Conservation (phyloP, 139 green algal species). For the Pleodorina starrii region DNA sequence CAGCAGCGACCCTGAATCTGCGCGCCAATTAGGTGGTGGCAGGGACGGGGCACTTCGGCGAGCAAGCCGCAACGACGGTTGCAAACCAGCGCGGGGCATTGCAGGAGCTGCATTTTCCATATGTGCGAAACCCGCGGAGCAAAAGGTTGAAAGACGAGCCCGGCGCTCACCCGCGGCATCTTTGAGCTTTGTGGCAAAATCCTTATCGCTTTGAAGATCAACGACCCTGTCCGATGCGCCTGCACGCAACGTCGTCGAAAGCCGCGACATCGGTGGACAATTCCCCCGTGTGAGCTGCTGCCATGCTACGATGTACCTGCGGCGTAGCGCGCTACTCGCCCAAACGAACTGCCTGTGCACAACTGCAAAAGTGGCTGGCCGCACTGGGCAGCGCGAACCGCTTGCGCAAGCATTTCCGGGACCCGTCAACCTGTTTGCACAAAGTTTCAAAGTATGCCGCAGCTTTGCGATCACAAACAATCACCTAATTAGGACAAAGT, state of each 20-base stretch:
- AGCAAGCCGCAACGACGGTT: background rate
- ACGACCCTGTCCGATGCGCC: slow-evolving; percentile 6
- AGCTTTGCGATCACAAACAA: background rate
- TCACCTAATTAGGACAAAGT: background rate
- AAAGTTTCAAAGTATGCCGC: background rate
- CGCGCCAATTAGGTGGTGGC: background rate
- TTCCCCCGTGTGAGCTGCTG: background rate
- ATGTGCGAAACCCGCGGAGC: background rate
- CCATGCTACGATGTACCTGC: background rate
- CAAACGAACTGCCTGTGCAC: background rate
- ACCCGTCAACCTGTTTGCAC: background rate
- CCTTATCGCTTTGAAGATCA: slow-evolving; percentile 25
- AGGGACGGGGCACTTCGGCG: background rate
- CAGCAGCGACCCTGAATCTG: slow-evolving; percentile 20
- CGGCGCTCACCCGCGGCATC: background rate
- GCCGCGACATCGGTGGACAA: background rate
- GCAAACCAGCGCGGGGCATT: background rate
- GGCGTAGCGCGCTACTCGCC: background rate
- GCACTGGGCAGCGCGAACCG: background rate
- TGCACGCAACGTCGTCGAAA: background rate
- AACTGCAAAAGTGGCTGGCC: background rate
- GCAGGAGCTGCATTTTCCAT: background rate
- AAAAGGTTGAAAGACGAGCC: too few relatives aligned
- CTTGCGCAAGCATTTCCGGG: slow-evolving; percentile 2
- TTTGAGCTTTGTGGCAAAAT: slow-evolving; percentile 9